Conservation (phyloP, 2,329 filamentous ascomycete species). For the Beauveria asiatica region DNA sequence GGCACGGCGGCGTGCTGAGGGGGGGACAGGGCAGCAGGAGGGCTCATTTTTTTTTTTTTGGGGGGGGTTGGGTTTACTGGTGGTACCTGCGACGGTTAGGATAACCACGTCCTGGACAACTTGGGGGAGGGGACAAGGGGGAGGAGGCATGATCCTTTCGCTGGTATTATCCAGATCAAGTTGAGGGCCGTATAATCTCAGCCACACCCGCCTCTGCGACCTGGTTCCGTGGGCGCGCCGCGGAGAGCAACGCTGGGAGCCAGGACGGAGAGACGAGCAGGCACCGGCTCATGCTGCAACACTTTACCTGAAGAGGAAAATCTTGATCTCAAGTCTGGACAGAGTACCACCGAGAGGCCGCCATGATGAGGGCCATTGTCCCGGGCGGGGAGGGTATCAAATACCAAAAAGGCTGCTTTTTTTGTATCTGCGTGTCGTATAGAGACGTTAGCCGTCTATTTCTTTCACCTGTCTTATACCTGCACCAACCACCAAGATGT, state of each 20-base stretch:
- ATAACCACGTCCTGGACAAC: conserved; percentile 16
- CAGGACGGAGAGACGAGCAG: conserved; percentile 17
- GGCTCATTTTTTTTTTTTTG: conserved; percentile 56
- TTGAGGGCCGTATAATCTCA: conserved; percentile 90
- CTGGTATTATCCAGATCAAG: conserved; percentile 99
- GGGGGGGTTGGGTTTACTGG: neutral
- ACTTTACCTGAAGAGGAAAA: conserved; percentile 32
- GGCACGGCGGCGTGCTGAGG: conserved; percentile 40
- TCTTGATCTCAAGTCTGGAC: conserved; percentile 27
- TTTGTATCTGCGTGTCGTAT: neutral
- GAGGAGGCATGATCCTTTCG: conserved; percentile 91
- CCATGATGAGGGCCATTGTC: conserved; percentile 21
- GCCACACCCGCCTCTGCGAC: conserved; percentile 22
- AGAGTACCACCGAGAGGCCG: conserved; percentile 26
- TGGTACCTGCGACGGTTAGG: conserved; percentile 22
- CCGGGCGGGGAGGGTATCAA: neutral
- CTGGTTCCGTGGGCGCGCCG: conserved; percentile 16
- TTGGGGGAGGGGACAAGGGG: conserved; percentile 40
- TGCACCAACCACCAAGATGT: neutral
- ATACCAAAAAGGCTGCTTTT: neutral
- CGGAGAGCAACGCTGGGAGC: conserved; percentile 13
- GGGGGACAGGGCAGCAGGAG: conserved; percentile 60
- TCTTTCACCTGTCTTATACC: neutral
- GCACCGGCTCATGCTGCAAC: conserved; percentile 57
- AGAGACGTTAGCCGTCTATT: neutral